Base-by-base conservation (phyloP, 352 stramenopile species). In the Phytophthora ohioensis region DNA sequence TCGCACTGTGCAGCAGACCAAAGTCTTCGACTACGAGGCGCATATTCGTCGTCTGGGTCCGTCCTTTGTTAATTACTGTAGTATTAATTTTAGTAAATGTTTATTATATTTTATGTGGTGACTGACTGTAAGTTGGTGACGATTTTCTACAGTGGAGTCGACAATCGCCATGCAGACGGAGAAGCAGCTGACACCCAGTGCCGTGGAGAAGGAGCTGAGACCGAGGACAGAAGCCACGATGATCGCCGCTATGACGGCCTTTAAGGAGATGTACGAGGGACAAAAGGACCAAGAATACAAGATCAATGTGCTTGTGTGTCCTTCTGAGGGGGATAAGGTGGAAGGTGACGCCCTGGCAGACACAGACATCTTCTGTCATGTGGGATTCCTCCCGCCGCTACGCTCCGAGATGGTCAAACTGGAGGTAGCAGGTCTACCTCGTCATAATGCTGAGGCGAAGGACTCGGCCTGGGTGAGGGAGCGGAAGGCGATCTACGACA, bases 21-120 rank as follows among this genome's bases (percentile, higher is more conserved):
- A 79, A 30, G 78, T 95, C 55, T 94, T 95, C 73, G 84, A 93
- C 71, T 91, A 90, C 47, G 86, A 95, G 42, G 82, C 80, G 43
- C 88, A 95, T 57, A 80, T 95, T 49, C 76, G 82, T 53, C 88
- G 88, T 7, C 81, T 95, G 3, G 87, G 87, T 94, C n/a, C 11
- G 72, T 69, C 48, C 8, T 8, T 21, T 54, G 41, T 57, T 5
- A 38, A 30, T 11, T 15, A 7, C 10, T 49, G 12, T 35, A 55
- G 11, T 32, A 43, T 43, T 58, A 36, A 32, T 10, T 39, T 12
- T 39, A 39, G 35, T 39, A 3, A 39, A 32, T 38, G 12, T 39
- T 21, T 27, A 38, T 48, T 59, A 17, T 57, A 30, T 9, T 49
- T 35, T 57, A 46, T 42, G 5, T 11, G 7, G 9, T 48, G n/a